Evolutionary conservation across 1,284 basidiomycete genomes (phyloP).

Genomic region (Hymenochaete sp.): DNA sequence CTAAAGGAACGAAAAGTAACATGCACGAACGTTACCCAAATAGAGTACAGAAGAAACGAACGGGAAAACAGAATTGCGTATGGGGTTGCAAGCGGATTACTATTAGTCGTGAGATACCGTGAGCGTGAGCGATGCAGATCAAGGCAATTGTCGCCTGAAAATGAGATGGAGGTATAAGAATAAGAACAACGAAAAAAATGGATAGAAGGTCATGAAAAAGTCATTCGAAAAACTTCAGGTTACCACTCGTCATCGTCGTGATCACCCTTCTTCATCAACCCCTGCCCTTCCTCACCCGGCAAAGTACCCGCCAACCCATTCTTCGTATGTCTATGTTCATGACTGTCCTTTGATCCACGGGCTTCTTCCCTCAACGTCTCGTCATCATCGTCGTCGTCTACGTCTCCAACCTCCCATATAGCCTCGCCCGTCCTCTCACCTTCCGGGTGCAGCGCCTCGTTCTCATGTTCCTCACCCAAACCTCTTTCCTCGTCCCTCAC

Average conservation of each 20-base stretch:
- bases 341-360: constrained; percentile 6
- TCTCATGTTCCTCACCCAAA: constrained; percentile 27
- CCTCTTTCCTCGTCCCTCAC: constrained; percentile 25
- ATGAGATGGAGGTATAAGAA: no score
- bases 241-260: constrained; percentile 12
- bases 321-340: not conserved
- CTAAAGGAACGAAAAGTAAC: no score
- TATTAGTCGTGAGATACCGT: no score
- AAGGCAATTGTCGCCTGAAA: no score
- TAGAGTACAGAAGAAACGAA: no score
- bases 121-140: no score
- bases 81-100: no score
- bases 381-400: constrained; percentile 48
- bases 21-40: no score
- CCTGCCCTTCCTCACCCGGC: constrained; percentile 15
- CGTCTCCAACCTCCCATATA: constrained; percentile 62
- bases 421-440: constrained; percentile 33
- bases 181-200: no score
- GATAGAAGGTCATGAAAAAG: no score
- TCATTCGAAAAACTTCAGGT: no score
- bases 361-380: constrained; percentile 5
- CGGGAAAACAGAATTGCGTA: no score
- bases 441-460: constrained; percentile 30
- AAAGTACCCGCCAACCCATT: constrained; percentile 9
- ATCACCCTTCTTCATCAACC: constrained; percentile 16